phyloP scores from a whole-genome alignment of 2,329 filamentous ascomycete species.

The Fusarium sp. region DNA sequence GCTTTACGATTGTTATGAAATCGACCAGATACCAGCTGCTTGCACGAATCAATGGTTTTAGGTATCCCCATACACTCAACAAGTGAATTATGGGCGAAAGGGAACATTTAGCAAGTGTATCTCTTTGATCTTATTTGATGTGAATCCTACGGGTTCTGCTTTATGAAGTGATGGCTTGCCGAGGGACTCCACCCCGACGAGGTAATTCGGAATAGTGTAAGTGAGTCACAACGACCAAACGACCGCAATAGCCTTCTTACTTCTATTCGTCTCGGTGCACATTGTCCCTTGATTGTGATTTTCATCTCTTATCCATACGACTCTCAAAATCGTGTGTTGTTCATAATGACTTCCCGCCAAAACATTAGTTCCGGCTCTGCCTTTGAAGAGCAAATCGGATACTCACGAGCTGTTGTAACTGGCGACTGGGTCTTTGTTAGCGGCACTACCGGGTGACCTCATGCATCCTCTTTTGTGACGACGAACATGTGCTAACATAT shows the following conservation, averaged over 20 bases:
- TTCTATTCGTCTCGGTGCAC: neutral
- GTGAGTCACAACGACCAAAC: conserved; percentile 21
- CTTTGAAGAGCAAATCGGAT: conserved; percentile 66
- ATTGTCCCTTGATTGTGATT: neutral
- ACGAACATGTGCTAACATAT: neutral
- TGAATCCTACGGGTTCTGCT: neutral
- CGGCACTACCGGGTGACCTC: conserved; percentile 63
- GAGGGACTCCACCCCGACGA: neutral
- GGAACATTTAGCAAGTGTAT: too few relatives aligned
- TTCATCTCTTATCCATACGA: neutral
- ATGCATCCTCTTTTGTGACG: neutral
- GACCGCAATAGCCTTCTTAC: neutral
- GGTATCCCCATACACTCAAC: neutral
- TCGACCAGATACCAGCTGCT: conserved; percentile 21
- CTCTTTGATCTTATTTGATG: neutral
- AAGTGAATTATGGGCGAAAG: neutral
- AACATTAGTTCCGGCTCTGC: conserved; percentile 63
- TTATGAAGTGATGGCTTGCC: neutral
- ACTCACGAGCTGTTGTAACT: conserved; percentile 65
- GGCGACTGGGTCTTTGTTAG: conserved; percentile 66
- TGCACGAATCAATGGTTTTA: conserved; percentile 13
- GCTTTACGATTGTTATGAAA: conserved; percentile 10
- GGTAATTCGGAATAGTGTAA: conserved; percentile 19
- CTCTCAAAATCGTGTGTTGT: neutral
- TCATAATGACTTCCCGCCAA: conserved; percentile 50